Base-by-base conservation (phyloP, 2,329 filamentous ascomycete genomes). In the Aspergillus sp. region DNA sequence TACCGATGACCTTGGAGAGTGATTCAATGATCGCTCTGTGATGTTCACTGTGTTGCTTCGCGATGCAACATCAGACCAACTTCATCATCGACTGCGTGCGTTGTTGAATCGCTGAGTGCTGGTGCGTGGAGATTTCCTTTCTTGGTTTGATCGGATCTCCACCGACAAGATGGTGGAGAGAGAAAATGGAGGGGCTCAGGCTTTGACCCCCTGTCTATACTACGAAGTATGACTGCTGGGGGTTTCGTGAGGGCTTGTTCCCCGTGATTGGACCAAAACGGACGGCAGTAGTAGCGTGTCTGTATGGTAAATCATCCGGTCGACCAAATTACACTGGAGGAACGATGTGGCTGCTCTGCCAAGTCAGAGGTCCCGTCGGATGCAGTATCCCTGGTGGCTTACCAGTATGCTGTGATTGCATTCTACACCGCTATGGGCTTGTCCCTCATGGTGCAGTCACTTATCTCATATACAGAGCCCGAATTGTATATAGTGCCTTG, bases 261-360 rank as follows among this genome's bases (percentile, higher is more conserved):
- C 40, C 16, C 10, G 11, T 25, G 13, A 31, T 10, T n/a, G n/a
- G 29, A 38, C 42, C 41, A 21, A 36, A 41, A 49, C 43, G 45
- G 49, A 49, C 11, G 25, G 25, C 47, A 48, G 44, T 58, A 56
- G 56, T 58, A 56, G 56, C 38, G 46, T 49, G 19, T 52, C 53
- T 58, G 56, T 52, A 55, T 55, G 52, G 58, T 56, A 58, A 58
- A 60, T 55, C 56, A 60, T 55, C 47, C 47, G 57, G 45, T 44
- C 29, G 21, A 29, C 42, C 11, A 20, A 42, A 21, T 19, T 19
- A 42, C 40, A 42, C 40, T 17, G 11, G 19, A 38, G 11, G 14
- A 38, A 38, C 34, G 34, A 38, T 38, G 34, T 38, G 34, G 34
- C 34, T 38, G 16, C 14, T 38, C 6, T 38, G 25, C 25, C 34